Evolutionary conservation across 352 stramenopile genomes (phyloP).

Genomic region (Phytophthora kernoviae): DNA sequence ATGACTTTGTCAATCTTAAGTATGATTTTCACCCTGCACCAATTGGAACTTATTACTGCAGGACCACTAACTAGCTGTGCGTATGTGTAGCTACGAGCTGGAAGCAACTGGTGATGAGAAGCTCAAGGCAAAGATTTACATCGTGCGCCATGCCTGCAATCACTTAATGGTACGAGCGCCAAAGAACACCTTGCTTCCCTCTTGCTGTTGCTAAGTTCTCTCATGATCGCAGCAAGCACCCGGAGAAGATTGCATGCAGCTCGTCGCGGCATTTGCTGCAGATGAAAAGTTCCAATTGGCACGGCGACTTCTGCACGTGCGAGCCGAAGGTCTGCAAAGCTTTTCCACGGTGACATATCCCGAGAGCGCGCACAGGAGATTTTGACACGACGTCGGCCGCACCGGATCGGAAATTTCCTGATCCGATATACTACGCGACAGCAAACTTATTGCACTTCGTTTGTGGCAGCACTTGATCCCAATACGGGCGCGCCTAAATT

Average conservation of each 20-base stretch:
- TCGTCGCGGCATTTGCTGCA: slow-evolving; percentile 52
- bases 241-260: slow-evolving; percentile 58
- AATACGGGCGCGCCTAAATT: slow-evolving; percentile 42
- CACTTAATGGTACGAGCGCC: slow-evolving; percentile 60
- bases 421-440: slow-evolving; percentile 77
- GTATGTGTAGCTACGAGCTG: slow-evolving; percentile 53
- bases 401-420: slow-evolving; percentile 61
- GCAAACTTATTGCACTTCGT: slow-evolving; percentile 72
- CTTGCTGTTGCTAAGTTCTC: neutral
- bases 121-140: slow-evolving; percentile 61
- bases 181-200: neutral
- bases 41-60: neutral
- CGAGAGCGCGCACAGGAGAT: slow-evolving; percentile 57
- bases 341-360: slow-evolving; percentile 82
- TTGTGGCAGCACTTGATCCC: slow-evolving; percentile 58
- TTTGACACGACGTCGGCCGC: slow-evolving; percentile 31
- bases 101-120: slow-evolving; percentile 39
- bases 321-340: slow-evolving; percentile 62
- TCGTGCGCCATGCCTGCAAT: slow-evolving; percentile 75
- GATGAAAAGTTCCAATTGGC: slow-evolving; percentile 79
- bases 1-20: slow-evolving; percentile 76
- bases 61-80: slow-evolving; percentile 9
- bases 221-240: slow-evolving; percentile 48
- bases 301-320: slow-evolving; percentile 55
- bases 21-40: slow-evolving; percentile 27